These are phyloP conservation scores for Phaeosphaeriaceae sp. DNA, from an alignment of 2,329 filamentous ascomycete genomes.

Conservation along the genomic window DNA sequence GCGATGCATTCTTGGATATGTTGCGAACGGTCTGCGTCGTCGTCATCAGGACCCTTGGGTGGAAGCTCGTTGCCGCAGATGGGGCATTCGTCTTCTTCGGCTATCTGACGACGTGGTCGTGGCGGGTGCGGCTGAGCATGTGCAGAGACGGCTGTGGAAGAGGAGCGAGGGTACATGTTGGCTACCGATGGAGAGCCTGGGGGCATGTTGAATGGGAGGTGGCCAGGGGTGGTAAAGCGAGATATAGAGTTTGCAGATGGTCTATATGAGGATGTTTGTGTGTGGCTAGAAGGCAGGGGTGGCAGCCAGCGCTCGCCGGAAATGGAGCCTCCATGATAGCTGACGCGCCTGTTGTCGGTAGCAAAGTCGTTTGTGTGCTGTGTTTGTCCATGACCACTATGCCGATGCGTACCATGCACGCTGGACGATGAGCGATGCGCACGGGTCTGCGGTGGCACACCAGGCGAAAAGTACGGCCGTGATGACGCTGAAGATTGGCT, in stretches of 20 bases:
- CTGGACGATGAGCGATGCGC: slow-evolving; percentile 30
- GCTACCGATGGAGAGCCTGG: slow-evolving; percentile 19
- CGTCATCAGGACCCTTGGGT: slow-evolving; percentile 51
- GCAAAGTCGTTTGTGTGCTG: slow-evolving; percentile 27
- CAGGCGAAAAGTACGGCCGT: slow-evolving; percentile 14
- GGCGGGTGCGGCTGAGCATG: slow-evolving; percentile 26
- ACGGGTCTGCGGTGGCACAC: slow-evolving; percentile 22
- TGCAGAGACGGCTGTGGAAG: slow-evolving; percentile 19
- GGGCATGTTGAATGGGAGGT: slow-evolving; percentile 12
- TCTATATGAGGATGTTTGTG: slow-evolving; percentile 18
- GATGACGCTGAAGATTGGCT: slow-evolving; percentile 7
- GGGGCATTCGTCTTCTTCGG: slow-evolving; percentile 81
- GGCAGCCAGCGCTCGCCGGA: slow-evolving; percentile 35
- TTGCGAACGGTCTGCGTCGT: slow-evolving; percentile 51
- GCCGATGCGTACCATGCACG: slow-evolving; percentile 26
- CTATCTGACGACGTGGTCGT: slow-evolving; percentile 40
- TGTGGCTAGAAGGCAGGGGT: slow-evolving; percentile 23
- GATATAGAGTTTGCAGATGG: slow-evolving; percentile 20
- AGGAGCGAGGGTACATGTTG: slow-evolving; percentile 25
- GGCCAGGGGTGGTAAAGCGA: slow-evolving; percentile 14
- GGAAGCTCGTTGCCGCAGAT: slow-evolving; percentile 78
- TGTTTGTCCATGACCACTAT: slow-evolving; percentile 24
- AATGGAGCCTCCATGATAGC: slow-evolving; percentile 31
- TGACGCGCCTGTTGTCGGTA: slow-evolving; percentile 29
- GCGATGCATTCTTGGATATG: slow-evolving; percentile 56